These are phyloP conservation scores for Diaporthe sp. DNA, from an alignment of 2,329 filamentous ascomycete genomes.

Conservation along the genomic window DNA sequence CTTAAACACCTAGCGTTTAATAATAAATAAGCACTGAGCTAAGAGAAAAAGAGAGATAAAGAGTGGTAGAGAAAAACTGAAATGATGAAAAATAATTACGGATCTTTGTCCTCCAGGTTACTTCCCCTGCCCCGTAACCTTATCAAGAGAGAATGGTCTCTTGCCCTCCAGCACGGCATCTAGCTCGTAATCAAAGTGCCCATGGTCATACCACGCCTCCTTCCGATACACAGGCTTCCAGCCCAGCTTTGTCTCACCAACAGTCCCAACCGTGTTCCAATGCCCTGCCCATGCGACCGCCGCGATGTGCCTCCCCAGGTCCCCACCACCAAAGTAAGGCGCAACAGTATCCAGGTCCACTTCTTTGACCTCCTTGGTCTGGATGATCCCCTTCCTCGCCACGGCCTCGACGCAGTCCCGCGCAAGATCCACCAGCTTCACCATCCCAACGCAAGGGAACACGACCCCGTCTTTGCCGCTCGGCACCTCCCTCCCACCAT, in stretches of 20 bases:
- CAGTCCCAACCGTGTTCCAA: slow-evolving; percentile 22
- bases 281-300: slow-evolving; percentile 3
- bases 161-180: background rate
- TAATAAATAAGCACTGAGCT: no score
- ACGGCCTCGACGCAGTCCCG: slow-evolving; percentile 7
- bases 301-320: background rate
- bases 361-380: slow-evolving; percentile 6
- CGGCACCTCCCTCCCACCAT: slow-evolving; percentile 20
- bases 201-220: background rate
- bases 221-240: slow-evolving; percentile 10
- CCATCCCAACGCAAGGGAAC: slow-evolving; percentile 67
- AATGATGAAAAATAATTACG: background rate
- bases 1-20: no score
- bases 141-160: background rate
- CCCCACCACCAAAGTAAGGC: background rate
- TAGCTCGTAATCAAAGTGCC: background rate
- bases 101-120: background rate
- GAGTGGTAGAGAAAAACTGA: background rate
- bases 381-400: slow-evolving; percentile 15
- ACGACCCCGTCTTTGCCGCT: slow-evolving; percentile 60
- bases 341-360: background rate
- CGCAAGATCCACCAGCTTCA: background rate
- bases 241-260: slow-evolving; percentile 7
- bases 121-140: background rate
- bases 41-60: background rate